A percentile compares a stretch with the other conserved stretches of the same genome.
Conservation (phyloP, 2,329 filamentous ascomycete genomes). For the Fusarium sp. region DNA sequence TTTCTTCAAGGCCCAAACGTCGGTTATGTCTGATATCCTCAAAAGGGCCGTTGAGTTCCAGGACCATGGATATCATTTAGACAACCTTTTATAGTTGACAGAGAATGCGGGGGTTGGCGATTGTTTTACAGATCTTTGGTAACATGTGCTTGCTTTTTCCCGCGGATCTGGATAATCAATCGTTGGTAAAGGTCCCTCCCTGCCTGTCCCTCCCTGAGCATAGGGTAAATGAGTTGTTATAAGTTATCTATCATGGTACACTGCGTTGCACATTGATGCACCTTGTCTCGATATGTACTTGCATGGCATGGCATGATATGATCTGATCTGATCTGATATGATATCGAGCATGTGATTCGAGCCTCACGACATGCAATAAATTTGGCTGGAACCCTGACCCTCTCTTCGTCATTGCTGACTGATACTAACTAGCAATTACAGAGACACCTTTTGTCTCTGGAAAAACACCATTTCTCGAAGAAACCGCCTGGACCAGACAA, state of each 20-base stretch:
- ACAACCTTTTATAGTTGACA: constrained; percentile 1
- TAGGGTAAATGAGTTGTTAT: background rate
- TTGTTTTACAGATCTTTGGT: constrained; percentile 17
- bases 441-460: background rate
- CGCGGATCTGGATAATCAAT: background rate
- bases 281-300: background rate
- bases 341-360: constrained; percentile 15
- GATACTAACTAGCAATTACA: background rate
- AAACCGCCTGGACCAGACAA: background rate
- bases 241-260: background rate
- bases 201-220: background rate
- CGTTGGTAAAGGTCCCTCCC: background rate
- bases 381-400: too few species aligned
- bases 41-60: constrained; percentile 8
- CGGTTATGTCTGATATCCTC: background rate
- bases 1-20: background rate
- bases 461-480: background rate
- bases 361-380: background rate
- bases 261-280: background rate
- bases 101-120: constrained; percentile 17
- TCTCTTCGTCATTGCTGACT: background rate
- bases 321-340: background rate
- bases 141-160: background rate
- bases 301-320: background rate
- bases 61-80: constrained; percentile 1